phyloP scores from a whole-genome alignment of 2,329 filamentous ascomycete genomes.

The Neonectria faginata region DNA sequence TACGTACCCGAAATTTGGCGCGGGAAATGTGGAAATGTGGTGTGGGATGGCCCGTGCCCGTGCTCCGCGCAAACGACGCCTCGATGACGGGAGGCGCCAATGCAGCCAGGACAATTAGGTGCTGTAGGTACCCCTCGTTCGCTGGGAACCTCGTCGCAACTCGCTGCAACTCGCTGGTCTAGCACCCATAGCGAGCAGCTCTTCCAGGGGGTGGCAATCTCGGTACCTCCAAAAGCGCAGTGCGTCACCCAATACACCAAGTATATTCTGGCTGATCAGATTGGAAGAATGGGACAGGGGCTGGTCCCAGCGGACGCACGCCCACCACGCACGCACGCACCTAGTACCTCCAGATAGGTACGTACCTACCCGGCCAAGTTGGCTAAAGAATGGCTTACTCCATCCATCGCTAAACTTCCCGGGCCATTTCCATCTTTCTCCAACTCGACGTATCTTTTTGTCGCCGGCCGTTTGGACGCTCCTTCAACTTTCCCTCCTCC shows the following conservation, averaged over 20 bases:
- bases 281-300: slow-evolving; percentile 16
- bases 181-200: neutral
- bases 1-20: slow-evolving; percentile 11
- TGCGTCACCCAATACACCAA: neutral
- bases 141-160: neutral
- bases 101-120: neutral
- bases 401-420: slow-evolving; percentile 23
- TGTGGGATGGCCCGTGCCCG: slow-evolving; percentile 16
- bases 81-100: slow-evolving; percentile 14
- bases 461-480: slow-evolving; percentile 14
- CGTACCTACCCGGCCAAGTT: slow-evolving; percentile 10
- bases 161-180: slow-evolving; percentile 2
- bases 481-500: slow-evolving; percentile 8
- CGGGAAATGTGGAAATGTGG: slow-evolving; percentile 24
- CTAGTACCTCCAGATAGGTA: neutral
- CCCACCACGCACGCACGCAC: slow-evolving; percentile 1
- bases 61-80: slow-evolving; percentile 11
- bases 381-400: slow-evolving; percentile 19
- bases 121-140: slow-evolving; percentile 20
- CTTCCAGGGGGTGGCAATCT: neutral
- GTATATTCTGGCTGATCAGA: slow-evolving; percentile 15
- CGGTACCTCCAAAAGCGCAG: neutral
- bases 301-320: slow-evolving; percentile 3
- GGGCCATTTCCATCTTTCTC: slow-evolving; percentile 26
- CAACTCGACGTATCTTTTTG: slow-evolving; percentile 28